Percentiles rank a stretch among this genome's conserved stretches.
Conservation (phyloP, 2,329 filamentous ascomycete genomes). For the Exophiala lecanii-corni region DNA sequence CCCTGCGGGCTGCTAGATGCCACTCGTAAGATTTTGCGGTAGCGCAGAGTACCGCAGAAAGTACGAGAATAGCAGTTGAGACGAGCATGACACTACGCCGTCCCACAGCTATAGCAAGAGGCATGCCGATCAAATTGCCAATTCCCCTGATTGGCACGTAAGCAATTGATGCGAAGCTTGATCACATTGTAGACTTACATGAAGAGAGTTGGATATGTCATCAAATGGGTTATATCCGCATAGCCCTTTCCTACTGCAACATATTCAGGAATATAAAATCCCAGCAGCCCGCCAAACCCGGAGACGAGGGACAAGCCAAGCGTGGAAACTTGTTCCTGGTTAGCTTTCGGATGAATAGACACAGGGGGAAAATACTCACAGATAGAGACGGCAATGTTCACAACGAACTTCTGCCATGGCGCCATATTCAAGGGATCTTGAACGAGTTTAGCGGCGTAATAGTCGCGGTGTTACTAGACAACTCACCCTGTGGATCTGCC, state of each 20-base stretch:
- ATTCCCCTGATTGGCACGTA: too few relatives aligned
- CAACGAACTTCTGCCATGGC: slow-evolving; percentile 28
- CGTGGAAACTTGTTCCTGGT: slow-evolving; percentile 35
- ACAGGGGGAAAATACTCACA: neutral
- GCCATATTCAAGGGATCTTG: slow-evolving; percentile 32
- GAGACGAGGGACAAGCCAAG: slow-evolving; percentile 38
- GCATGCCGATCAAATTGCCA: slow-evolving; percentile 23
- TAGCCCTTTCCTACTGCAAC: slow-evolving; percentile 34
- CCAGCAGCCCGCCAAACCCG: slow-evolving; percentile 40
- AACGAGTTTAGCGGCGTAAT: too few relatives aligned
- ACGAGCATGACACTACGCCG: slow-evolving; percentile 32
- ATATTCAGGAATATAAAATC: slow-evolving; percentile 40
- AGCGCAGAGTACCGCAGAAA: slow-evolving; percentile 31
- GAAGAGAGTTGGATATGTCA: slow-evolving; percentile 33
- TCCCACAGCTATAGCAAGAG: slow-evolving; percentile 33
- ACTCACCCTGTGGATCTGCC: slow-evolving; percentile 33
- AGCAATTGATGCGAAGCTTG: too few relatives aligned
- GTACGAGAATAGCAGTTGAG: slow-evolving; percentile 30
- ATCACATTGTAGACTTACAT: too few relatives aligned
- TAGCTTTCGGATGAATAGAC: slow-evolving; percentile 1
- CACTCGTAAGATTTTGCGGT: slow-evolving; percentile 31
- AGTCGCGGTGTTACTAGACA: too few relatives aligned
- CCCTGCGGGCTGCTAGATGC: slow-evolving; percentile 37
- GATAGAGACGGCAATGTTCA: slow-evolving; percentile 23
- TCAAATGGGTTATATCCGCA: slow-evolving; percentile 38